Evolutionary conservation across 2,329 filamentous ascomycete species (phyloP), one percentile per base, ranked within the genome.

Genomic region (Diaporthe sp.): DNA sequence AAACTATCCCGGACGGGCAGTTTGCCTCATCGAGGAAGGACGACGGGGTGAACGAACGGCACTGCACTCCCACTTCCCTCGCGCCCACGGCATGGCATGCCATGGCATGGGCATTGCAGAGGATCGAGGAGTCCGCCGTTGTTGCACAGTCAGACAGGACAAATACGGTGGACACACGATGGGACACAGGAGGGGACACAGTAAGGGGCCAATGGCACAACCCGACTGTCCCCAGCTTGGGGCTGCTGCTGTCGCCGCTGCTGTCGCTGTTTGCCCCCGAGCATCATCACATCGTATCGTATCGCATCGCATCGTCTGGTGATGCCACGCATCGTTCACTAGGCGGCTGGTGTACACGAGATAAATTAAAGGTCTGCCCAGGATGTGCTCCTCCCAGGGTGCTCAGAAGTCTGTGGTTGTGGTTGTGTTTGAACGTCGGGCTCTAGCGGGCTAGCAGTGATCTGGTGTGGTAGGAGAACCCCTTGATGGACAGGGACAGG

Each of bases 321-420:
- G 62, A 46, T 37, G 44, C 44, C 25, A 19, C 44, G 34, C 58
- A 65, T 57, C 58, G 71, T 65, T 39, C 25, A 22, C 58, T 62
- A 65, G 44, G 49, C 51, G 44, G 53, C 34, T 67, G 72, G 72
- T 70, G 67, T 65, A 72, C 75, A 61, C 67, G 39, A 68, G 67
- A 71, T 75, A 76, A 62, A 75, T 75, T 75, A 76, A 76, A 70
- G 67, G 61, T 58, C 28, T 46, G 73, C 46, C 57, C 55, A 61
- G 71, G 67, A 28, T 61, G 57, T 49, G 28, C 46, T 55, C 31
- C 28, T 42, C 25, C 17, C 44, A 60, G 51, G 60, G 39, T 19
- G 49, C 60, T 65, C 55, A 44, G 39, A 39, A 49, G 57, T 42
- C 57, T 62, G 71, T 73, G 57, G 58, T 61, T 55, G 37, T 51